Evolutionary conservation across 257 asterid genomes (phyloP).

Genomic region (Ligustrum vulgare): DNA sequence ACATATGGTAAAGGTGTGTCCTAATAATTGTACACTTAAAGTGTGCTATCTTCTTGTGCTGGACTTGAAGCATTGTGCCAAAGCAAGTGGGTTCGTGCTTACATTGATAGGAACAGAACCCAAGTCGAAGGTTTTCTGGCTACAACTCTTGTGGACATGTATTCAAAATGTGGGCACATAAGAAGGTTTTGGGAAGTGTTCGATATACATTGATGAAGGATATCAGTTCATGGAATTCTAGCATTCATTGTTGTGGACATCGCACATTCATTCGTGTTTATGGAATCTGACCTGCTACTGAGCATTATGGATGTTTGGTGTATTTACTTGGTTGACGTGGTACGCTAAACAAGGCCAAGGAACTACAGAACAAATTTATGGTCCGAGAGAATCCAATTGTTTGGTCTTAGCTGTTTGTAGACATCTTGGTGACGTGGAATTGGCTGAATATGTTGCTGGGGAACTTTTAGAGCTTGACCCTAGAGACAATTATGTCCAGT

Average conservation of each 20-base stretch:
- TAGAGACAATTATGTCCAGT: constrained; percentile 34
- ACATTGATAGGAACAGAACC: constrained; percentile 24
- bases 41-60: constrained; percentile 42
- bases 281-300: constrained; percentile 29
- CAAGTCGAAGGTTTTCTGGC: constrained; percentile 34
- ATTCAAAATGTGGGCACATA: constrained; percentile 44
- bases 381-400: constrained; percentile 28
- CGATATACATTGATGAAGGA: constrained; percentile 28
- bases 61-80: constrained; percentile 34
- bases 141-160: constrained; percentile 46
- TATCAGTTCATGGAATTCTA: constrained; percentile 45
- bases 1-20: constrained; percentile 25
- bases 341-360: constrained; percentile 34
- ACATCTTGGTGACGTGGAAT: constrained; percentile 30
- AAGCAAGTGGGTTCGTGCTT: constrained; percentile 39
- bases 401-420: constrained; percentile 42
- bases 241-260: constrained; percentile 39
- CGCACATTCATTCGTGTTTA: constrained; percentile 22
- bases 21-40: constrained; percentile 40
- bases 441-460: constrained; percentile 33
- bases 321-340: constrained; percentile 44
- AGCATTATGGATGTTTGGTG: constrained; percentile 47
- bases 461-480: constrained; percentile 37
- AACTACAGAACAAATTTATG: constrained; percentile 29
- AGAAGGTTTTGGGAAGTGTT: constrained; percentile 35